phyloP scores from a whole-genome alignment of 139 green algal species.

The Chlorella sp. region DNA sequence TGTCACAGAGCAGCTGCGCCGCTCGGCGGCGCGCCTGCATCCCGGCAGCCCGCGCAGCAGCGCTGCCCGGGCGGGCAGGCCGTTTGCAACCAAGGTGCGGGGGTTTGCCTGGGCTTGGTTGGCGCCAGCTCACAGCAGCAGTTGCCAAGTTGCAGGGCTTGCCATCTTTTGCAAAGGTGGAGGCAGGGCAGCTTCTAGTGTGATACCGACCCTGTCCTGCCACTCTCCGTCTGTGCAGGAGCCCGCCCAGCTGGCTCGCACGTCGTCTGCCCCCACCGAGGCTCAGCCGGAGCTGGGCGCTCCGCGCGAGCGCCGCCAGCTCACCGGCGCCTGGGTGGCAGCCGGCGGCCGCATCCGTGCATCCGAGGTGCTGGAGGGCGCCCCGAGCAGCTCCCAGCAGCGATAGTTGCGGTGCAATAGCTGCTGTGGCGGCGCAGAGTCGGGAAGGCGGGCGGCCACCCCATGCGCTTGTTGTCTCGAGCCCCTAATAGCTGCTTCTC shows the following conservation, averaged over 20 bases:
- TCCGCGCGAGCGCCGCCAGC: background rate
- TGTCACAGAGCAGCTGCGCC: background rate
- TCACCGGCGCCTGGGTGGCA: background rate
- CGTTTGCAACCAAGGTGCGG: slow-evolving; percentile 5
- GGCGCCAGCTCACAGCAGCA: background rate
- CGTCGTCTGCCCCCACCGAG: background rate
- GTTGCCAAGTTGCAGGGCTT: background rate
- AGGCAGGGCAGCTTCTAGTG: background rate
- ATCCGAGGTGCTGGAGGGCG: background rate
- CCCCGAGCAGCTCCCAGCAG: no score
- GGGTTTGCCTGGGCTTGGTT: background rate
- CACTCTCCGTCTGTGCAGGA: no score
- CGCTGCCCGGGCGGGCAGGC: background rate
- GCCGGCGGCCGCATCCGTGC: background rate
- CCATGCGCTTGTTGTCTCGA: no score
- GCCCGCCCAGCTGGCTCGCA: background rate
- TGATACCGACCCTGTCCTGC: no score
- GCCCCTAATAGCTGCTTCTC: no score
- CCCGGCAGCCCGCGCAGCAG: slow-evolving; percentile 10
- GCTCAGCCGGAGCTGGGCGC: no score
- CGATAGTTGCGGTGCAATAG: no score
- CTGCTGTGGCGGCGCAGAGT: no score
- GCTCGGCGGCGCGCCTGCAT: background rate
- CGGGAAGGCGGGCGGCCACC: no score
- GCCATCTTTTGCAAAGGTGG: background rate